Base-by-base conservation (phyloP, 768 basidiomycete genomes). In the Tephrocybe rancida region DNA sequence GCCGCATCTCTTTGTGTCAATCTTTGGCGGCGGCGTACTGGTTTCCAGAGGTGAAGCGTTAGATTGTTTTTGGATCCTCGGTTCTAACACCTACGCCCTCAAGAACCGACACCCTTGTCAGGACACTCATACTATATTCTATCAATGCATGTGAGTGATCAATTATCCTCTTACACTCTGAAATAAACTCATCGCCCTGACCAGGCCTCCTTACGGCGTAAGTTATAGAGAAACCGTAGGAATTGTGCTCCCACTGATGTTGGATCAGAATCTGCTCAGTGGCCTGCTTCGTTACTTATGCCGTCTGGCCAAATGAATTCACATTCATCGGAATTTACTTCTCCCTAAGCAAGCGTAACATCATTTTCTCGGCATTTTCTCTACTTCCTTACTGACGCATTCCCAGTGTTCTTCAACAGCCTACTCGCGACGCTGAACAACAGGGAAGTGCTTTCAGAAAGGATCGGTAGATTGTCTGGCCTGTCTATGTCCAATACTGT, bases 241-340 rank as follows among this genome's bases (percentile, higher is more conserved):
- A n/a, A 3, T 7, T 26, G 21, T 5, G 14, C 3, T 34, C 16
- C 5, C 32, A 42, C 14, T 48, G 5, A 24, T 24, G 30, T 26
- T 6, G 2, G 19, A 14, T 22, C 25, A 58, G 60, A 1, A 37
- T 58, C 18, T 49, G 46, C 46, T 47, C 44, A 13, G 14, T 38
- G 14, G 50, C 54, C 18, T 58, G 53, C 22, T 48, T 61, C 19
- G 52, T 58, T 25, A 58, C 56, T 9, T 61, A 58, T 30, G 32
- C 60, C 13, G 47, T 60, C 34, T 56, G 58, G 58, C 56, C 58
- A 14, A 22, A 51, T 11, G 46, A 62, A n/a, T 61, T 60, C 16
- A 57, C 53, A 14, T 64, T 51, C 34, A 41, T 64, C 30, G 60
- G 32, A 11, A 61, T 64, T 18, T 64, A 60, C 35, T 52, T 60